Base-by-base conservation (phyloP, 371 early-diverging fungal species). In the Amoeboradix gromovi region DNA sequence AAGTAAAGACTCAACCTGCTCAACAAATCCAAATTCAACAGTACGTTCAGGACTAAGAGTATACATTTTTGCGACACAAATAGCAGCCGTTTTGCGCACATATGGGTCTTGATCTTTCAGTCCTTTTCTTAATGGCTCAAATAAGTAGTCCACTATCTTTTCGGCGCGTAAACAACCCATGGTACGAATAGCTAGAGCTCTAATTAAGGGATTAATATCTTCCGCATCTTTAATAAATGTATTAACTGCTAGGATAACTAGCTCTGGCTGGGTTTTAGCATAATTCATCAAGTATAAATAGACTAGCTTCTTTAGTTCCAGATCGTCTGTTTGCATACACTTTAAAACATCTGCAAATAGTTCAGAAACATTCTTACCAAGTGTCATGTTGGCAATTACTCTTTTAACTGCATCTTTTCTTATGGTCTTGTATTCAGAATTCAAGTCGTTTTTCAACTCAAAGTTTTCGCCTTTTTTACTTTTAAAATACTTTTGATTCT, bases 321-420 rank as follows among this genome's bases (percentile, higher is more conserved):
- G 75, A 77, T 94, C 95, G 71, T 93, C 94, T 0, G 94, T 97
- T 76, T 94, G 94, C 95, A 97, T 97, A 81, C 92, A 92, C 81
- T 93, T 93, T 30, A 97, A 82, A 5, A 97, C 94, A 73, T 97
- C 94, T 31, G 95, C 77, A 72, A 83, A 83, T 48, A 83, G 73
- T 28, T 73, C 69, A 30, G 73, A 73, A 30, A 83, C 81, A 72
- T 83, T 82, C 67, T 83, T 83, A 22, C 83, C 83, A 72, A 83
- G 76, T 30, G 83, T 83, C 82, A 83, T 82, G 72, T 82, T 94
- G 72, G 90, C 92, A 77, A 94, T 92, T 70, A 97, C 94, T 74
- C 90, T 87, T 72, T 94, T 92, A 32, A 97, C 94, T 0, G 93
- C 91, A 77, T 96, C 97, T 76, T 94, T 94, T 70, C 95, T 83